Conservation (phyloP, 208 protist genomes). For the Crithidia fasciculata region DNA sequence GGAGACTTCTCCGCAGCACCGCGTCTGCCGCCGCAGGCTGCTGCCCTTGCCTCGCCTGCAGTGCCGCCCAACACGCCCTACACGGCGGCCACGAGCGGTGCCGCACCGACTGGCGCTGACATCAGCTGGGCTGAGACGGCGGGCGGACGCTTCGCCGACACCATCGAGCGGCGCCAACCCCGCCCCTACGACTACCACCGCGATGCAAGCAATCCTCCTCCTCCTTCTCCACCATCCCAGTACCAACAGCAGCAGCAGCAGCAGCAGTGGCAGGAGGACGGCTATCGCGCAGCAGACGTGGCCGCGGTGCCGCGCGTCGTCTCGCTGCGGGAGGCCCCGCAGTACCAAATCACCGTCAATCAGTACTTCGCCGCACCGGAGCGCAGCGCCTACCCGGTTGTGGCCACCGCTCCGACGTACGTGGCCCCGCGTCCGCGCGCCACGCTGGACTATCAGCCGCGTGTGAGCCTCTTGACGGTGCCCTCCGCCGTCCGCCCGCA, state of each 20-base stretch:
- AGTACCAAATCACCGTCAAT: constrained; percentile 33
- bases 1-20: background rate
- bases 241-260: background rate
- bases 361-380: constrained; percentile 31
- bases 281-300: background rate
- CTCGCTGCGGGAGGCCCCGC: constrained; percentile 11
- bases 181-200: background rate
- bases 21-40: background rate
- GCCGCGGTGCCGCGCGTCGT: background rate
- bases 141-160: background rate
- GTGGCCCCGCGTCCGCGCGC: background rate
- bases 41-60: background rate
- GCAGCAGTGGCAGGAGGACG: background rate
- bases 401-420: background rate
- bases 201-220: background rate
- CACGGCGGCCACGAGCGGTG: background rate
- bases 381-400: constrained; percentile 13
- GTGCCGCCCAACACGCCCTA: constrained; percentile 26
- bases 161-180: constrained; percentile 18
- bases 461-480: constrained; percentile 14
- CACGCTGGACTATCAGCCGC: constrained; percentile 3
- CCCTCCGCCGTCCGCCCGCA: constrained; percentile 10
- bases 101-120: no score
- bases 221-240: no score
- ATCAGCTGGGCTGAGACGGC: no score